These are phyloP conservation scores for Trypanosoma avium DNA, from an alignment of 208 protist species.

Conservation along the genomic window DNA sequence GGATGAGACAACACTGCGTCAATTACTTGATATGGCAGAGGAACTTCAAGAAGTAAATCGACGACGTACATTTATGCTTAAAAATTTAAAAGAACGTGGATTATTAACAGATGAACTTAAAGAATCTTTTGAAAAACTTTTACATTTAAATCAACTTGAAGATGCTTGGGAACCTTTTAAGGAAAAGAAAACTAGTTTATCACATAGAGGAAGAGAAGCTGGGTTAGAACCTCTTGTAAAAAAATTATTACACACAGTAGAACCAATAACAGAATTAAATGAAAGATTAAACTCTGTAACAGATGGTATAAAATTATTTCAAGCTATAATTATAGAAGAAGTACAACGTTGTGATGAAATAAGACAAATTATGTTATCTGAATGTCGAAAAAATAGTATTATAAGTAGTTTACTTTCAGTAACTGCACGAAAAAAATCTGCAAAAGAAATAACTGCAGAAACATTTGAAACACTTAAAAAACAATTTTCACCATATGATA, in stretches of 20 bases:
- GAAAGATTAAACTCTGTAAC: constrained; percentile 27
- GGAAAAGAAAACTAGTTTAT: constrained; percentile 69
- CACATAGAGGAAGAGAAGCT: constrained; percentile 66
- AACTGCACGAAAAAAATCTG: constrained; percentile 60
- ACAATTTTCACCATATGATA: constrained; percentile 70
- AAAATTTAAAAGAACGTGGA: constrained; percentile 58
- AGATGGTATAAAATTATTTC: constrained; percentile 54
- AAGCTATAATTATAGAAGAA: constrained; percentile 67
- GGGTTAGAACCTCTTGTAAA: constrained; percentile 59
- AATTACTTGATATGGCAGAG: constrained; percentile 61
- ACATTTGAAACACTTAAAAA: constrained; percentile 51
- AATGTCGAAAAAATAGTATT: constrained; percentile 35
- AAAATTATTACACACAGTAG: constrained; percentile 36
- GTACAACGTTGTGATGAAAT: constrained; percentile 58
- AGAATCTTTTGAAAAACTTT: constrained; percentile 40
- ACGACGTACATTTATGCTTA: constrained; percentile 78
- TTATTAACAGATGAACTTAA: constrained; percentile 65
- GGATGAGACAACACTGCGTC: constrained; percentile 57
- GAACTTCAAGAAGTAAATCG: constrained; percentile 74
- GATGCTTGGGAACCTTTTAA: constrained; percentile 88
- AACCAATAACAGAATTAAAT: constrained; percentile 33
- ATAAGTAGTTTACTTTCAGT: constrained; percentile 39
- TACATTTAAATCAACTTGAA: constrained; percentile 76
- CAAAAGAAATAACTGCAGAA: constrained; percentile 56
- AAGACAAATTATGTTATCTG: constrained; percentile 39